A percentile compares a stretch with the other conserved stretches of the same genome.
Conservation (phyloP, 176 grass and related monocot species). For the Carex kokanica region DNA sequence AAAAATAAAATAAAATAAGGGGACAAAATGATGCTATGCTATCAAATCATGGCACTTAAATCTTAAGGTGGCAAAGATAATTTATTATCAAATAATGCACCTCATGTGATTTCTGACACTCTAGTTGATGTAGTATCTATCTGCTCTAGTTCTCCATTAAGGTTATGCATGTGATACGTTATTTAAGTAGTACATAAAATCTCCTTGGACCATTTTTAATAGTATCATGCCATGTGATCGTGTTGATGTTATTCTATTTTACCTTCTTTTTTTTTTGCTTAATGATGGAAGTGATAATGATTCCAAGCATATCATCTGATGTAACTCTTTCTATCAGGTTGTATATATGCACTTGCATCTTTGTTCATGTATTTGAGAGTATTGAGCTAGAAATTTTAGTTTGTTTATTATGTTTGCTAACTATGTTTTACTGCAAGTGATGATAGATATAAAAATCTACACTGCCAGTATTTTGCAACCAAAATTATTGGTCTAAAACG, state of each 20-base stretch:
- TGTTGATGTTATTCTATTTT: neutral
- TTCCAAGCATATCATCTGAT: neutral
- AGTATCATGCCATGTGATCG: constrained; percentile 26
- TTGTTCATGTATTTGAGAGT: neutral
- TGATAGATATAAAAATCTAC: neutral
- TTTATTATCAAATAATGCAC: constrained; percentile 25
- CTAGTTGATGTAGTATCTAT: constrained; percentile 23
- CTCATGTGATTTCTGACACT: constrained; percentile 30
- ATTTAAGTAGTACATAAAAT: constrained; percentile 26
- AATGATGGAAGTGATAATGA: neutral
- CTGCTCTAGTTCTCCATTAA: neutral
- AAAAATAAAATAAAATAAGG: neutral
- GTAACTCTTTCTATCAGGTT: neutral
- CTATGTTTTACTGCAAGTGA: neutral
- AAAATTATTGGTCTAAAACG: neutral
- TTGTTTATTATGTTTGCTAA: neutral
- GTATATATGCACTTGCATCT: constrained; percentile 9
- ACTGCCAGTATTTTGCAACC: neutral
- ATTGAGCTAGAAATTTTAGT: neutral
- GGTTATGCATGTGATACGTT: constrained; percentile 33
- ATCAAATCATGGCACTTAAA: constrained; percentile 29
- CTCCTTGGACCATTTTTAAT: constrained; percentile 16
- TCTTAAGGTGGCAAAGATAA: constrained; percentile 17
- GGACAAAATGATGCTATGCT: constrained; percentile 15
- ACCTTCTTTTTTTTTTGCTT: neutral